Conservation (phyloP, 1,284 basidiomycete genomes). For the Microbotryum silenes-acaulis region DNA sequence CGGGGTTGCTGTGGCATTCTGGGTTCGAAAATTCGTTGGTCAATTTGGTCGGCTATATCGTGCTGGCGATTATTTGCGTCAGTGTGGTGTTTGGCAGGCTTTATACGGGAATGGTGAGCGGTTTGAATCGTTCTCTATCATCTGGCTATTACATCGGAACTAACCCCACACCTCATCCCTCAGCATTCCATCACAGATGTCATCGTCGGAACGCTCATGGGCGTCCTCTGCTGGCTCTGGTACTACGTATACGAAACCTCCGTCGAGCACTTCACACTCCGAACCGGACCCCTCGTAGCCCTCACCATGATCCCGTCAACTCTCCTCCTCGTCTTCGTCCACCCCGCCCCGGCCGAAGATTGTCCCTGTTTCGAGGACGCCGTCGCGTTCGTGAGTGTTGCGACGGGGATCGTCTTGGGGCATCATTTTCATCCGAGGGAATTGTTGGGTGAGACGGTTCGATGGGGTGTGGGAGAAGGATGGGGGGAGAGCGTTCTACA, state of each 20-base stretch:
- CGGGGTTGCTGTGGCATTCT: constrained; percentile 1
- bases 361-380: constrained; percentile 98
- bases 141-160: no score
- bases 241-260: constrained; percentile 7
- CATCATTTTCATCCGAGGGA: constrained; percentile 50
- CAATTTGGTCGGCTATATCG: constrained; percentile 3
- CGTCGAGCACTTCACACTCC: constrained; percentile 4
- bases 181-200: constrained; percentile 41
- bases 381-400: constrained; percentile 80
- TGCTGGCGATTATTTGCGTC: constrained; percentile 52
- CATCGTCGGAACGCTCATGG: constrained; percentile 37
- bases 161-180: no score
- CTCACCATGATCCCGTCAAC: constrained; percentile 56
- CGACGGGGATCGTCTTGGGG: constrained; percentile 65
- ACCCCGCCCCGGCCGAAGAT: constrained; percentile 79
- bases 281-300: constrained; percentile 49
- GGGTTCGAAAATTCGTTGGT: neutral
- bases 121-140: no score
- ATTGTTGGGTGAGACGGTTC: constrained; percentile 6
- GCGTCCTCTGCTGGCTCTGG: constrained; percentile 29
- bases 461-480: no score
- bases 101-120: constrained; percentile 57
- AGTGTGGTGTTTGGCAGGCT: constrained; percentile 81
- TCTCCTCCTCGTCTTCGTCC: constrained; percentile 69
- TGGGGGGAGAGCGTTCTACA: neutral